Evolutionary conservation across 257 asterid species (phyloP), one percentile per base, ranked within the genome.

Genomic region (Rauvolfia tetraphylla): DNA sequence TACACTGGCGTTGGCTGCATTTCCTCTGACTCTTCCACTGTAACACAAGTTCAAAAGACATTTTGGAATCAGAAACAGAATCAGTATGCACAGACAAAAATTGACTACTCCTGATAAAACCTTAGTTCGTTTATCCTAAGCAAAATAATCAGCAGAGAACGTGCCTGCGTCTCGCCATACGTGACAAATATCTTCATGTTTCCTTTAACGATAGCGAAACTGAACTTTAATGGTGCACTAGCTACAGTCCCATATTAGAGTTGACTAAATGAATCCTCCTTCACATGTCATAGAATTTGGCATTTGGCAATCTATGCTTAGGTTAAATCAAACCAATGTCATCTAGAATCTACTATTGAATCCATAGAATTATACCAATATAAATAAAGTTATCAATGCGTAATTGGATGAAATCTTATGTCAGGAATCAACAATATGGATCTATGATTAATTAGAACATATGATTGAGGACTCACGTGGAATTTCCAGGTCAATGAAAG

Each of bases 1-100:
- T 95, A 95, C 77, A 95, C 98, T 12, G 98, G 99, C 67, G 83
- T 85, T 6, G 98, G 93, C 88, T 91, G 92, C 90, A 93, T 88
- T 76, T 90, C 96, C 74, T 90, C 96, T 14, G 89, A 82, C 81
- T 80, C 98, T 65, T 93, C 99, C 79, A 87, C 99, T 93, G 90
- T 81, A 48, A 66, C 18, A 76, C 84, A 85, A 78, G 75, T 80
- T 70, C 79, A 79, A 80, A 44, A 68, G 13, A 10, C 7, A 61
- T 9, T 1, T 25, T 15, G 57, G 11, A 12, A 39, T 46, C 27
- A 13, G 25, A 31, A 38, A 34, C 7, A 36, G 29, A 61, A n/a
- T 69, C 34, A 31, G 15, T 65, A 6, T 46, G 36, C 14, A 65
- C 13, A 66, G 31, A 14, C 49, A 66, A n/a, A 62, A 31, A 65